A percentile compares a stretch with the other conserved stretches of the same genome.
Evolutionary conservation across 2,329 filamentous ascomycete species (phyloP).

Genomic region (Fusarium succisae): DNA sequence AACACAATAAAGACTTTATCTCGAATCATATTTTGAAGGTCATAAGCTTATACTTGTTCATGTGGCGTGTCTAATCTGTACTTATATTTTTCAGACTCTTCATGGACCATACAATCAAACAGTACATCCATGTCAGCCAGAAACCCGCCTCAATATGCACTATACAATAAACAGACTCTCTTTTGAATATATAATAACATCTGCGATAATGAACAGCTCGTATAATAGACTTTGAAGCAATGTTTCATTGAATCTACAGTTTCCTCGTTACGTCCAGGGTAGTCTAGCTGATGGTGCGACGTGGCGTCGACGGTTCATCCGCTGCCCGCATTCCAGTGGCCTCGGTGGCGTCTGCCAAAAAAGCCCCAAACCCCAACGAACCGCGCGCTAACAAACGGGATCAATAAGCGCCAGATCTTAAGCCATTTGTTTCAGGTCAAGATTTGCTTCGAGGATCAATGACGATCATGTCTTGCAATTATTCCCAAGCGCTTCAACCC

Average conservation of each 20-base stretch:
- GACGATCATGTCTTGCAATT: background rate
- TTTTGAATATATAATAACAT: too few relatives aligned
- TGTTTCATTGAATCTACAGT: background rate
- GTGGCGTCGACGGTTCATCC: background rate
- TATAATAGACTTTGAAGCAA: background rate
- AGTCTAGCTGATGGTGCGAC: background rate
- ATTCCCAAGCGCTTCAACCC: background rate
- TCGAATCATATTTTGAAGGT: too few relatives aligned
- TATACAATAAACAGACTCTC: too few relatives aligned
- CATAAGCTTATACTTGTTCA: too few relatives aligned
- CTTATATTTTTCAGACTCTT: too few relatives aligned
- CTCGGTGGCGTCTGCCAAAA: background rate
- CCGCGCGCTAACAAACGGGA: conserved; percentile 20
- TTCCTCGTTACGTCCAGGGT: conserved; percentile 1
- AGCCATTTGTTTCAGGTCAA: conserved; percentile 18
- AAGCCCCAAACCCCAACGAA: background rate
- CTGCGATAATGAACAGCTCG: too few relatives aligned
- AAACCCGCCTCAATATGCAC: too few relatives aligned
- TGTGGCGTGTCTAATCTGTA: accelerated
- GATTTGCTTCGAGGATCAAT: background rate
- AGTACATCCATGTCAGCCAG: too few relatives aligned
- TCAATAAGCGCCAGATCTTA: conserved; percentile 7
- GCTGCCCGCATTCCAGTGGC: background rate
- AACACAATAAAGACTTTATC: too few relatives aligned
- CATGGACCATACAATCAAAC: accelerated